These are phyloP conservation scores for Capsicum pubescens DNA, from an alignment of 257 asterid genomes.

Conservation along the genomic window DNA sequence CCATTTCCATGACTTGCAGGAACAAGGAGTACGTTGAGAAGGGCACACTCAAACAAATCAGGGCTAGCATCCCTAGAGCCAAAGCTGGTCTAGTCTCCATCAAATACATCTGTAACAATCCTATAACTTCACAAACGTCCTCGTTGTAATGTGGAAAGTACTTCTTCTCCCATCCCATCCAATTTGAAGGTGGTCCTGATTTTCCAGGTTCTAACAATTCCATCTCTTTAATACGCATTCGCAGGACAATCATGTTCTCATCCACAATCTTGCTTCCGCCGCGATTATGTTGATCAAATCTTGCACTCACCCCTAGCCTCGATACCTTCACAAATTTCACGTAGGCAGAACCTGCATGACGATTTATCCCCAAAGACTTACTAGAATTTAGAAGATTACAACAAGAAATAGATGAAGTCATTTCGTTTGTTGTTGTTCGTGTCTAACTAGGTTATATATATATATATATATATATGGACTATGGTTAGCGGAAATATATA, in stretches of 20 bases:
- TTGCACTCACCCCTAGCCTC: conserved; percentile 29
- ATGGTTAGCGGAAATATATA: neutral
- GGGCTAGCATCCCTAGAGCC: conserved; percentile 56
- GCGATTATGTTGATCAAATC: conserved; percentile 27
- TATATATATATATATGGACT: no score
- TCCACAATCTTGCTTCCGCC: conserved; percentile 43
- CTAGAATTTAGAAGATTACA: neutral
- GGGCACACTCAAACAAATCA: conserved; percentile 50
- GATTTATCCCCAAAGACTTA: neutral
- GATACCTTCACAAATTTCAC: neutral
- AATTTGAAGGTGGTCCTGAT: conserved; percentile 31
- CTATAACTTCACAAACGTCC: conserved; percentile 53
- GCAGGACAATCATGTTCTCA: conserved; percentile 61
- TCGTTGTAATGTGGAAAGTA: conserved; percentile 47
- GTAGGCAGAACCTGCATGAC: neutral
- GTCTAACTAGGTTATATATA: neutral
- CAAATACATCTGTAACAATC: conserved; percentile 54
- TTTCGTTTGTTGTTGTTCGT: neutral
- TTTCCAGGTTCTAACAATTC: conserved; percentile 41
- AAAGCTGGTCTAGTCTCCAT: conserved; percentile 70
- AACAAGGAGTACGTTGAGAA: conserved; percentile 46
- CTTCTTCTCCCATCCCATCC: conserved; percentile 73
- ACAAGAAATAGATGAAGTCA: neutral
- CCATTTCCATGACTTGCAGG: conserved; percentile 42
- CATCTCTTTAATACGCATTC: conserved; percentile 63